phyloP scores from a whole-genome alignment of 208 protist species.

The Trypanosoma caninum region DNA sequence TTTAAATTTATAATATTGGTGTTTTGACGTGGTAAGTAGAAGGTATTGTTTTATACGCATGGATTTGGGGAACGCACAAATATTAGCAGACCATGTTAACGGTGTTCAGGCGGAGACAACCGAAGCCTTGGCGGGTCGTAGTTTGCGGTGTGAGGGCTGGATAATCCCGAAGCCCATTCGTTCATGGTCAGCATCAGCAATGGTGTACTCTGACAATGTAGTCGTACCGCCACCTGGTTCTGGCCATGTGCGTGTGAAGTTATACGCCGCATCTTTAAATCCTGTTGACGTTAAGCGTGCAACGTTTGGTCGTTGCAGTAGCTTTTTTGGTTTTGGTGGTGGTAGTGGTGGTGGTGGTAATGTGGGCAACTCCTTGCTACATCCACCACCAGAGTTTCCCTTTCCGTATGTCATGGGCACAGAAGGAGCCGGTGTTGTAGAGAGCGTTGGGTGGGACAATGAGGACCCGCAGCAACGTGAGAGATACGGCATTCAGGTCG shows the following conservation, averaged over 20 bases:
- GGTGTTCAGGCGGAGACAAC: too few species aligned
- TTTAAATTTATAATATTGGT: too few species aligned
- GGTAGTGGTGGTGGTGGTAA: slow-evolving; percentile 6
- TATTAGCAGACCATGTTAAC: too few species aligned
- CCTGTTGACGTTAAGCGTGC: slow-evolving; percentile 47
- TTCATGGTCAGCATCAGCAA: slow-evolving; percentile 9
- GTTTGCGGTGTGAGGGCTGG: slow-evolving; percentile 18
- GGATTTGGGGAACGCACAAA: too few species aligned
- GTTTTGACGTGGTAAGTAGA: too few species aligned
- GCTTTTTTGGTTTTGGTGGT: neutral
- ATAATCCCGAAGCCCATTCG: slow-evolving; percentile 2
- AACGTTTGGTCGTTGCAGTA: slow-evolving; percentile 5
- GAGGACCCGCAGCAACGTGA: slow-evolving; percentile 9
- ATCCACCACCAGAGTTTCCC: slow-evolving; percentile 26
- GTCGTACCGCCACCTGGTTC: slow-evolving; percentile 39
- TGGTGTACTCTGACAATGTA: slow-evolving; percentile 22
- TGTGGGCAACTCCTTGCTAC: slow-evolving; percentile 13
- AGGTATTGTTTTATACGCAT: too few species aligned
- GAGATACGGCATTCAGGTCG: slow-evolving; percentile 29
- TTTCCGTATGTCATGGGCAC: slow-evolving; percentile 61
- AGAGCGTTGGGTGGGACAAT: slow-evolving; percentile 59
- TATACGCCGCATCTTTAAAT: slow-evolving; percentile 70
- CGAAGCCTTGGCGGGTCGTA: neutral
- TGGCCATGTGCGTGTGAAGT: slow-evolving; percentile 53
- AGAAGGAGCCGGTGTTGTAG: slow-evolving; percentile 65